phyloP scores from a whole-genome alignment of 495 filamentous ascomycete species.

The Stereocaulon alpinum region DNA sequence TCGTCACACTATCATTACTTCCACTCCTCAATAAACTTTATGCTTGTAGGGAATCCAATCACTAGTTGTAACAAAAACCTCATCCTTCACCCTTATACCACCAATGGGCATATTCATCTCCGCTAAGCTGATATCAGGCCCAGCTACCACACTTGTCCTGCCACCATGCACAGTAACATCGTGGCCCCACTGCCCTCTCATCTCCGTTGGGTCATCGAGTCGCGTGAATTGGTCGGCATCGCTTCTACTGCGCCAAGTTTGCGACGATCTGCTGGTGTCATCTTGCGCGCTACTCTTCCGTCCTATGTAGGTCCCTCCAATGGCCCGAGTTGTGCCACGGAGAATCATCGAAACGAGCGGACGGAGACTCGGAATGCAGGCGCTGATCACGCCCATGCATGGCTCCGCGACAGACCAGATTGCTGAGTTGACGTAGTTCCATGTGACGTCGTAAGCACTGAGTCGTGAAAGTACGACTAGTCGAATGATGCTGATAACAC shows the following conservation, averaged over 20 bases:
- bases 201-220: not conserved
- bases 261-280: not conserved
- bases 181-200: not conserved
- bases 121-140: conserved; percentile 12
- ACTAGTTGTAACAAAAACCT: conserved; percentile 7
- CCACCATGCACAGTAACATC: not conserved
- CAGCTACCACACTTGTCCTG: conserved; percentile 12
- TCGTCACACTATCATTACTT: not conserved
- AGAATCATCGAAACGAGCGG: conserved; percentile 38
- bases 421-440: conserved; percentile 47
- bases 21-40: conserved; percentile 12
- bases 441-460: conserved; percentile 7
- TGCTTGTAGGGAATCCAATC: conserved; percentile 11
- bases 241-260: not conserved
- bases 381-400: conserved; percentile 47
- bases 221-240: not conserved
- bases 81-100: conserved; percentile 7
- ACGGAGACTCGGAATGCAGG: conserved; percentile 45
- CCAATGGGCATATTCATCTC: conserved; percentile 14
- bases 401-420: conserved; percentile 50
- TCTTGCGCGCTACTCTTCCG: not conserved
- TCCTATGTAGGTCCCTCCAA: not conserved
- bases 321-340: conserved; percentile 11
- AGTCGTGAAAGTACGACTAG: conserved; percentile 15
- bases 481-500: conserved; percentile 15